Conservation (phyloP, 148 eudicot species). For the Rhododendron henanense region DNA sequence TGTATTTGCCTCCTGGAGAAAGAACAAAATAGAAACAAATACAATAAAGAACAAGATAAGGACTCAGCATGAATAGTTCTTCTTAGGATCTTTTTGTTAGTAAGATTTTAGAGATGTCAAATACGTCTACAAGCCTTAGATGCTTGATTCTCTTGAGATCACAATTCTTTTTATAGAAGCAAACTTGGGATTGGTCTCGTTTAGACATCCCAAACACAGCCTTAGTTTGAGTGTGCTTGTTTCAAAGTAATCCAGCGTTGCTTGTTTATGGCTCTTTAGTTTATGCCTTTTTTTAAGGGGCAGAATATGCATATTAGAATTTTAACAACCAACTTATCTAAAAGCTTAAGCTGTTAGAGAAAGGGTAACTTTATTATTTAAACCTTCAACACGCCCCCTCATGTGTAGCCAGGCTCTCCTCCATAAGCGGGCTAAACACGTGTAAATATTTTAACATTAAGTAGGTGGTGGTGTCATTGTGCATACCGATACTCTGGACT, state of each 20-base stretch:
- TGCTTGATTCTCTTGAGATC: slow-evolving; percentile 3
- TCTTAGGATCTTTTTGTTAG: not conserved
- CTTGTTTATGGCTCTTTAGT: not conserved
- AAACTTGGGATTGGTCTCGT: not conserved
- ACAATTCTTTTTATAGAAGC: not conserved
- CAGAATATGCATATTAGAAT: not conserved
- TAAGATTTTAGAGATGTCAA: not conserved
- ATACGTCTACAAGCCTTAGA: not conserved
- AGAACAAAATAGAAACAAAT: not conserved
- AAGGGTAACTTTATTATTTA: no score
- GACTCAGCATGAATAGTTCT: not conserved
- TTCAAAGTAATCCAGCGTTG: not conserved
- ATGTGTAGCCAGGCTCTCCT: no score
- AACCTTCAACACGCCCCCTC: no score
- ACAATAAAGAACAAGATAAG: not conserved
- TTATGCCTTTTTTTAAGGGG: not conserved
- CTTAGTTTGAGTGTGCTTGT: no score
- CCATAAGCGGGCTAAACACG: no score
- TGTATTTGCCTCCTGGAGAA: not conserved
- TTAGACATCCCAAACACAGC: no score
- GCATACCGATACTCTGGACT: no score
- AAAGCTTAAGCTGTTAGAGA: no score
- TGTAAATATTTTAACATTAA: no score
- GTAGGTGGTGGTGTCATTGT: no score
- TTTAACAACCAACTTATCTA: no score